phyloP scores from a whole-genome alignment of 768 basidiomycete species.

The Daedaleopsis nitida region DNA sequence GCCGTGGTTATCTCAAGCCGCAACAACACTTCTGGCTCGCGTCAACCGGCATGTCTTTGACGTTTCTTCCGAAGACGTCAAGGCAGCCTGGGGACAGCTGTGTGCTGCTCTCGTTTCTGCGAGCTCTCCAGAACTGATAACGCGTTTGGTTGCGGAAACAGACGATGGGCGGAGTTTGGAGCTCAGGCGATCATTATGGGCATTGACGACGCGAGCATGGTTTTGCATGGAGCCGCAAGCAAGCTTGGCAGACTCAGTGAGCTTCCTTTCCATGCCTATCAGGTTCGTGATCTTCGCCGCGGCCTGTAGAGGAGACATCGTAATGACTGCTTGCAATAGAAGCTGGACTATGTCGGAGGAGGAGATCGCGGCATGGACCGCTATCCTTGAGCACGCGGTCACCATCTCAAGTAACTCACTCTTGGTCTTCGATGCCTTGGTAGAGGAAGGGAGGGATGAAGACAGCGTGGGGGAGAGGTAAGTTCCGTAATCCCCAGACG shows the following conservation, averaged over 20 bases:
- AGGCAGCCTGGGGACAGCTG: slow-evolving; percentile 47
- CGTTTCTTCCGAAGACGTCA: slow-evolving; percentile 41
- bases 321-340: slow-evolving; percentile 32
- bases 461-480: slow-evolving; percentile 1
- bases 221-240: slow-evolving; percentile 26
- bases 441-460: not conserved
- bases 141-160: slow-evolving; percentile 33
- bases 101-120: slow-evolving; percentile 49
- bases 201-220: slow-evolving; percentile 40
- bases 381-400: slow-evolving; percentile 37
- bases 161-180: slow-evolving; percentile 33
- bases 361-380: slow-evolving; percentile 48
- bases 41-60: slow-evolving; percentile 47
- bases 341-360: slow-evolving; percentile 44
- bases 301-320: not conserved
- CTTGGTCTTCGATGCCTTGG: slow-evolving; percentile 15
- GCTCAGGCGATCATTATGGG: slow-evolving; percentile 51
- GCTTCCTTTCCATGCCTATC: slow-evolving; percentile 50
- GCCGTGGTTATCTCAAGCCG: slow-evolving; percentile 42
- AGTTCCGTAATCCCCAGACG: not conserved
- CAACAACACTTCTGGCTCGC: slow-evolving; percentile 47
- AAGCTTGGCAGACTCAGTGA: slow-evolving; percentile 44
- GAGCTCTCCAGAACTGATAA: slow-evolving; percentile 43
- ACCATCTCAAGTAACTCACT: slow-evolving; percentile 15
- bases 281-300: slow-evolving; percentile 36